Conservation (phyloP, 805 yeast genomes). For the Sungouiella blattae region DNA sequence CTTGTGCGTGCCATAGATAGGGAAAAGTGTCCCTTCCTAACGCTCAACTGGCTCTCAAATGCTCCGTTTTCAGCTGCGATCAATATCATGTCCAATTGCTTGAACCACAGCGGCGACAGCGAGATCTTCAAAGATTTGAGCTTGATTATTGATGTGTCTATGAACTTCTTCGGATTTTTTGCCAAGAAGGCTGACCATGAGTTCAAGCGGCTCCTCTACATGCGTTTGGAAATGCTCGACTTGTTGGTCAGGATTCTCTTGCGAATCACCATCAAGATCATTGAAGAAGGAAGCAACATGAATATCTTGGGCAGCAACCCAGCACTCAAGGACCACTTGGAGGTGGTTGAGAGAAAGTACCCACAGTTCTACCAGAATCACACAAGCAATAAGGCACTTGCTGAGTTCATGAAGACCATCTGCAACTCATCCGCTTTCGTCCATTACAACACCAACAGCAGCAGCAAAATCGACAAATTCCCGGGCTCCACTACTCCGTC, state of each 20-base stretch:
- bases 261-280: constrained; percentile 18
- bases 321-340: constrained; percentile 16
- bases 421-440: too few species aligned
- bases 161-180: constrained; percentile 15
- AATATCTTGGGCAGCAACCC: constrained; percentile 16
- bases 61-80: constrained; percentile 33
- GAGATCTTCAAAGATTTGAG: constrained; percentile 28
- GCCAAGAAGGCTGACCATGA: constrained; percentile 8
- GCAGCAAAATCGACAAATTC: neutral
- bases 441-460: neutral
- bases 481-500: neutral
- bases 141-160: constrained; percentile 23
- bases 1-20: constrained; percentile 21
- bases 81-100: constrained; percentile 24
- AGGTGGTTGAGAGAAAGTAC: constrained; percentile 11
- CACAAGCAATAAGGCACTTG: neutral
- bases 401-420: neutral
- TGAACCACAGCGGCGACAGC: constrained; percentile 27
- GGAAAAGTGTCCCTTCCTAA: constrained; percentile 18
- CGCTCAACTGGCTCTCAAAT: constrained; percentile 29
- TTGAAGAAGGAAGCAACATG: constrained; percentile 17
- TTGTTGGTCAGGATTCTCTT: constrained; percentile 20
- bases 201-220: constrained; percentile 10
- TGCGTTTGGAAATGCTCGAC: constrained; percentile 16
- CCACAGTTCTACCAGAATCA: constrained; percentile 15